A percentile compares a stretch with the other conserved stretches of the same genome.
These are phyloP conservation scores for Eucalyptus rudis DNA, from an alignment of 345 rosid species.

Conservation along the genomic window DNA sequence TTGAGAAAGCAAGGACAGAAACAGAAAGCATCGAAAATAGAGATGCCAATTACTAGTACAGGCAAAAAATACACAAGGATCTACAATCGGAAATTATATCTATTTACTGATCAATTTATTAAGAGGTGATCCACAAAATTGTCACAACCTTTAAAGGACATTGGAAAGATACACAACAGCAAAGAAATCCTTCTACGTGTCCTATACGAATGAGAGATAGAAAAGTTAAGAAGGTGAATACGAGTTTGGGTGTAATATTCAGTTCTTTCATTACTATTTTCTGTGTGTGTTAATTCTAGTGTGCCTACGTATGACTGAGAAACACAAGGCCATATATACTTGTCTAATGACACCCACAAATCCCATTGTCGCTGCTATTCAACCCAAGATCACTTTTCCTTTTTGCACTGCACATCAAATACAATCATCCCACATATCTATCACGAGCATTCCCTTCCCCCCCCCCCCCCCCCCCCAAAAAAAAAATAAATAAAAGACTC, in stretches of 20 bases:
- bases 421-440: background rate
- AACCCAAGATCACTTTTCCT: background rate
- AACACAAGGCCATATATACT: background rate
- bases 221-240: background rate
- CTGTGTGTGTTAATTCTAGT: background rate
- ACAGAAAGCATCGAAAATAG: background rate
- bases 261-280: background rate
- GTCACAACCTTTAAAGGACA: background rate
- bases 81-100: background rate
- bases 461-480: too few relatives aligned
- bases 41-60: background rate
- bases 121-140: background rate
- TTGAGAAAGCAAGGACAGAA: background rate
- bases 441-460: background rate
- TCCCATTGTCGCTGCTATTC: background rate
- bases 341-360: background rate
- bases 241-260: background rate
- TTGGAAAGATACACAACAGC: background rate
- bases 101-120: background rate
- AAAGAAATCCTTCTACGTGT: background rate
- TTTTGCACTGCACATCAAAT: background rate
- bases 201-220: background rate
- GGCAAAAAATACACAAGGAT: background rate
- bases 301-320: background rate
- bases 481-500: too few relatives aligned